Conservation (phyloP, 139 green algal genomes). For the Ettlia oleoabundans region DNA sequence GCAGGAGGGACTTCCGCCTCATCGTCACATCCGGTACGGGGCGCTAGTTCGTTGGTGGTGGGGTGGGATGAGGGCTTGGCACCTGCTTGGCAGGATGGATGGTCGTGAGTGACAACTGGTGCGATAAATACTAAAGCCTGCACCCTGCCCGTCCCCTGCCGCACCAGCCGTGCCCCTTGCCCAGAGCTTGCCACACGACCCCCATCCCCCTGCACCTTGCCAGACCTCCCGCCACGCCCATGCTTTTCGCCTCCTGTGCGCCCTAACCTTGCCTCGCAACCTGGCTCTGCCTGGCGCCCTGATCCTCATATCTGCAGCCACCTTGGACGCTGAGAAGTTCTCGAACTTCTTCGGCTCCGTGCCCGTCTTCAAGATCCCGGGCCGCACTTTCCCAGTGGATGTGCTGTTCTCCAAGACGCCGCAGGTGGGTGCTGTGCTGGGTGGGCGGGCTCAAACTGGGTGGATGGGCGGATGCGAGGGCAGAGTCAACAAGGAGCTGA, state of each 20-base stretch:
- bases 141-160: no score
- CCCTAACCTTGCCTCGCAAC: background rate
- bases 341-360: conserved; percentile 87
- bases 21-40: conserved; percentile 88
- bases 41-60: background rate
- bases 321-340: conserved; percentile 91
- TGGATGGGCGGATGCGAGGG: background rate
- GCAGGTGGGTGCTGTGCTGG: conserved; percentile 3
- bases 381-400: conserved; percentile 97
- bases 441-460: background rate
- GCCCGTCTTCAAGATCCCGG: conserved; percentile 94
- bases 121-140: no score
- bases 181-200: no score
- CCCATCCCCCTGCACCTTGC: background rate
- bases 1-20: conserved; percentile 92
- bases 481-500: no score
- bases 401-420: conserved; percentile 89
- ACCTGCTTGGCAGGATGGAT: no score
- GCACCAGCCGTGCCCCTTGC: no score
- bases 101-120: no score
- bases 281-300: background rate
- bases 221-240: background rate
- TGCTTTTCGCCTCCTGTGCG: background rate
- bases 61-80: no score
- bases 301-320: conserved; percentile 67